Evolutionary conservation across 805 yeast genomes (phyloP), one percentile per base, ranked within the genome.

Genomic region (Wickerhamiella nectarea): DNA sequence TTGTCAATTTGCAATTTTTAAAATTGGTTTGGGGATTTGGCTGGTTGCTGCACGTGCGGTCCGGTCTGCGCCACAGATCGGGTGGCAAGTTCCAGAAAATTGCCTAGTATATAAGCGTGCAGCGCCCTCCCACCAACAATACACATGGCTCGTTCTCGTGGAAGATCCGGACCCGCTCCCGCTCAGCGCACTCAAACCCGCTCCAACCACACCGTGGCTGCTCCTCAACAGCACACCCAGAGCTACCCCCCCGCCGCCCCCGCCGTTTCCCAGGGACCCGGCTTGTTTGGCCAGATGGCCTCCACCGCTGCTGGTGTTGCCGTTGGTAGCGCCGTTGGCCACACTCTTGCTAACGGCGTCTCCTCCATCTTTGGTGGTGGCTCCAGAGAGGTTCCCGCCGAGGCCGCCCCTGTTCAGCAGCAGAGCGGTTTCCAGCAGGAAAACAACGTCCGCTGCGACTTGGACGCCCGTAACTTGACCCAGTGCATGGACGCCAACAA

Each of bases 281-380:
- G 97, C 56, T 56, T 89, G 61, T 87, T 89, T 57, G 82, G 89
- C 48, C 94, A 91, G 68, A 91, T 91, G 98, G 97, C 97, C 33
- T 72, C 94, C 38, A 91, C 98, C 39, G 98, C 98, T 45, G 98
- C 97, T 40, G 98, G 98, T 78, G 98, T 91, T 36, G 98, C 97
- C 44, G 96, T 91, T 46, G 98, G 98, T 57, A 84, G 95, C 42
- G 80, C 97, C 49, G 78, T 89, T 44, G 98, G 98, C 50, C 98
- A 91, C 72, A 85, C 96, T 34, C 54, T 89, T 47, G 96, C 96
- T 67, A 94, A 94, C 50, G 97, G 97, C 57, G 68, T 91, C 56
- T 78, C 94, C 41, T 72, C 84, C 41, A 66, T 91, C 74, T 89
- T 89, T 57, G 85, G 94, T 44, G 94, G 94, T 45, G 74, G 83